Evolutionary conservation across 176 grass and related monocot genomes (phyloP).

Genomic region (Triticum turgidum): DNA sequence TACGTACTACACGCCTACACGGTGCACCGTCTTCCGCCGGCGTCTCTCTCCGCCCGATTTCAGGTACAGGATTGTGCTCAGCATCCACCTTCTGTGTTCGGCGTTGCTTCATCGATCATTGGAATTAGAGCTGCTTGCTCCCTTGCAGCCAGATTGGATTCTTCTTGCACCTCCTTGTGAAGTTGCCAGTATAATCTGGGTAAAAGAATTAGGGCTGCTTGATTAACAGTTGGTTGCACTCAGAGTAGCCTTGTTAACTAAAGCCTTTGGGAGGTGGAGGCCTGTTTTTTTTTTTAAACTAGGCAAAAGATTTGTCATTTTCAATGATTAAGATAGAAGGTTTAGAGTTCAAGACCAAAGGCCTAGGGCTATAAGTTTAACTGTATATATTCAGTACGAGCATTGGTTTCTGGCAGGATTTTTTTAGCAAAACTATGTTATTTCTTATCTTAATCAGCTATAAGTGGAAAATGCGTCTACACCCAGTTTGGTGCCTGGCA

Average conservation of each 20-base stretch:
- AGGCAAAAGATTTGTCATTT: no score
- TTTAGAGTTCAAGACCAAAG: no score
- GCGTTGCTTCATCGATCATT: background rate
- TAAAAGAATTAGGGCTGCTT: no score
- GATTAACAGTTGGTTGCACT: background rate
- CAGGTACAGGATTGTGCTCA: background rate
- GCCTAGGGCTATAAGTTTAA: no score
- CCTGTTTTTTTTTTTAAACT: no score
- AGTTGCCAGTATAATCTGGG: no score
- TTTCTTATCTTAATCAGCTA: no score
- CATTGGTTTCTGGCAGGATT: background rate
- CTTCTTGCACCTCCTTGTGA: no score
- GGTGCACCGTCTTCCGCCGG: background rate
- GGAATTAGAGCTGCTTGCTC: background rate
- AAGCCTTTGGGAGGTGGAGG: no score
- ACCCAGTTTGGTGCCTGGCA: background rate
- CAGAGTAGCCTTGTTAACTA: background rate
- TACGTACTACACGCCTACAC: no score
- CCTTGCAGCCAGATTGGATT: background rate
- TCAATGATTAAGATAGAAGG: no score
- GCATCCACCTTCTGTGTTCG: background rate
- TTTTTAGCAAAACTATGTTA: background rate
- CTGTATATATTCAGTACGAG: no score
- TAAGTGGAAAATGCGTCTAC: background rate
- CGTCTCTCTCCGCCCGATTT: background rate